phyloP scores from a whole-genome alignment of 1,139 yeast genomes.

The Scheffersomyces segobiensis region DNA sequence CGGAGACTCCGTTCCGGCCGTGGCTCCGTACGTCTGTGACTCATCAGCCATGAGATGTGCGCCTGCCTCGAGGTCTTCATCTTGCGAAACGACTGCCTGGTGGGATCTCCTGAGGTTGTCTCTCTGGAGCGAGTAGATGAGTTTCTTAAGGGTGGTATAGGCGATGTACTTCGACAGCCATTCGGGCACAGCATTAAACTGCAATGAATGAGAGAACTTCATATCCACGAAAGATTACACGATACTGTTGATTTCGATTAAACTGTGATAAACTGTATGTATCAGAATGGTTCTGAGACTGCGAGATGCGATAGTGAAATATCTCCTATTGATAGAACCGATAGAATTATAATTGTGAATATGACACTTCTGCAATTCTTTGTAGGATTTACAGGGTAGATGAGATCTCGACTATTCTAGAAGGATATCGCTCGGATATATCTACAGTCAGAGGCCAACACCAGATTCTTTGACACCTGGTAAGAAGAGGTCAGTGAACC shows the following conservation, averaged over 20 bases:
- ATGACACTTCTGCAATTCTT: not conserved
- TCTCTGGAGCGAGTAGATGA: constrained; percentile 65
- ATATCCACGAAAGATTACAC: constrained; percentile 23
- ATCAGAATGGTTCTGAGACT: not conserved
- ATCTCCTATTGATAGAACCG: not conserved
- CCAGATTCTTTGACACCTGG: not conserved
- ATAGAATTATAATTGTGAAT: not conserved
- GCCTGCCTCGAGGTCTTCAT: constrained; percentile 29
- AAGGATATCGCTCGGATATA: not conserved
- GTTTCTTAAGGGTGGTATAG: constrained; percentile 62
- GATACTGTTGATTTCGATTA: not conserved
- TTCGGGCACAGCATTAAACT: constrained; percentile 75
- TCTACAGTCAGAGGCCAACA: not conserved
- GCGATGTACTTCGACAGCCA: constrained; percentile 73
- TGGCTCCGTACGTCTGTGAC: constrained; percentile 23
- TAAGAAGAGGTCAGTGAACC: not conserved
- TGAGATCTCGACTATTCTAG: not conserved
- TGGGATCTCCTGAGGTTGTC: constrained; percentile 39
- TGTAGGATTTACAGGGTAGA: not conserved
- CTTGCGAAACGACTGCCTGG: constrained; percentile 12
- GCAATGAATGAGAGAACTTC: constrained; percentile 74
- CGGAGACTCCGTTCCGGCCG: constrained; percentile 21
- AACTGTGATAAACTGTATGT: not conserved
- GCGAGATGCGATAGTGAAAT: not conserved
- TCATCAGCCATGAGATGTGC: constrained; percentile 27